Conservation (phyloP, 257 asterid species). For the Echites panduratus region DNA sequence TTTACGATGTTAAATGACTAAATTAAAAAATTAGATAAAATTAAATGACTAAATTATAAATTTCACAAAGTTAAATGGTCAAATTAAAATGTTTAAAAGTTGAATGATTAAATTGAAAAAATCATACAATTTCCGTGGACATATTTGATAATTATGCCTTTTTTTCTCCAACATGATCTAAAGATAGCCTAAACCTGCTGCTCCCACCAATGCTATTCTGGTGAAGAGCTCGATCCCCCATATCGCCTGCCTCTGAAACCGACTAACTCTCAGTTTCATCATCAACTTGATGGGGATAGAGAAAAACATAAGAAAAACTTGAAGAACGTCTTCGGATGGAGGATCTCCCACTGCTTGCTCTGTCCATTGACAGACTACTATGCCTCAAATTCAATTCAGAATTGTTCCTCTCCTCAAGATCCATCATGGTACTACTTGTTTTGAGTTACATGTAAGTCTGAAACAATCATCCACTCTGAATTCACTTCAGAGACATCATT, state of each 20-base stretch:
- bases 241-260: constrained; percentile 90
- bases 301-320: constrained; percentile 22
- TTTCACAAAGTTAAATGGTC: too few relatives aligned
- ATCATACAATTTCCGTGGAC: too few relatives aligned
- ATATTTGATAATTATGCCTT: too few relatives aligned
- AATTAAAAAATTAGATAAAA: too few relatives aligned
- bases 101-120: too few relatives aligned
- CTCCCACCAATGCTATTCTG: constrained; percentile 49
- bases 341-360: constrained; percentile 36
- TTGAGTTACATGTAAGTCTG: constrained; percentile 9
- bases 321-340: constrained; percentile 43
- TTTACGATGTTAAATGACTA: too few relatives aligned
- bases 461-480: neutral
- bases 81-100: too few relatives aligned
- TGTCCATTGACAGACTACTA: constrained; percentile 33
- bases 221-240: constrained; percentile 69
- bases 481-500: neutral
- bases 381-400: constrained; percentile 22
- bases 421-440: constrained; percentile 26
- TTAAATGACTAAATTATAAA: too few relatives aligned
- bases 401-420: constrained; percentile 27
- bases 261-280: constrained; percentile 42
- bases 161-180: constrained; percentile 34
- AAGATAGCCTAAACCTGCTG: constrained; percentile 39
- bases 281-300: constrained; percentile 21